Percentiles rank a stretch among this genome's conserved stretches.
Evolutionary conservation across 2,329 filamentous ascomycete species (phyloP).

Genomic region (Penicillium sp.): DNA sequence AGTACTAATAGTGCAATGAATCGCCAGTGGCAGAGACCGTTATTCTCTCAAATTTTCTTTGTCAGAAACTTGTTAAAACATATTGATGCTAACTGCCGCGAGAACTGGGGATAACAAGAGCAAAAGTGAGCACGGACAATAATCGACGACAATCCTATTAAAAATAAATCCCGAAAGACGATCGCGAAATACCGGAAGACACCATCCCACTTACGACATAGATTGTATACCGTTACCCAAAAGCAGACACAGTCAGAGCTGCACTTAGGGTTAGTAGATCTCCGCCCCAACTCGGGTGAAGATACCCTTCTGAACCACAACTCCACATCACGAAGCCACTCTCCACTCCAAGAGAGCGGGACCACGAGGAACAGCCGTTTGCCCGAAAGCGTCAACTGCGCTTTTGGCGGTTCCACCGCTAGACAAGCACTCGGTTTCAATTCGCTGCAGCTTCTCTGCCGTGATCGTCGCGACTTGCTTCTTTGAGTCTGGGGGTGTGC

Average conservation of each 20-base stretch:
- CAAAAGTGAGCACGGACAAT: too few species aligned
- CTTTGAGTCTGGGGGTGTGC: slow-evolving; percentile 12
- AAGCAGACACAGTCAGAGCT: too few species aligned
- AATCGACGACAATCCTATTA: too few species aligned
- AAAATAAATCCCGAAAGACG: too few species aligned
- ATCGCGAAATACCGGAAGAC: neutral
- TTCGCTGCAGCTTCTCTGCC: slow-evolving; percentile 12
- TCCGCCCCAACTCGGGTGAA: neutral
- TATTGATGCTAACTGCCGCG: too few species aligned
- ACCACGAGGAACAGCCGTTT: slow-evolving; percentile 6
- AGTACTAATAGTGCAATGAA: too few species aligned
- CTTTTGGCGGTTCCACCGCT: neutral
- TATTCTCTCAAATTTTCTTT: too few species aligned
- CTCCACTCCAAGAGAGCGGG: slow-evolving; percentile 7
- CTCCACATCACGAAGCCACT: slow-evolving; percentile 8
- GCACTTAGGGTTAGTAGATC: too few species aligned
- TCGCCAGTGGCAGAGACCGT: too few species aligned
- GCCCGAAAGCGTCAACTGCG: slow-evolving; percentile 4
- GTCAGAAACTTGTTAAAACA: too few species aligned
- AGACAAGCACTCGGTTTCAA: slow-evolving; percentile 5
- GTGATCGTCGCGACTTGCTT: slow-evolving; percentile 21
- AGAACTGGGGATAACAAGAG: too few species aligned
- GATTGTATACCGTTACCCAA: neutral
- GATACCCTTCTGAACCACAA: slow-evolving; percentile 10
- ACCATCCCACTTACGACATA: neutral